Percentiles rank a stretch among this genome's conserved stretches.
Evolutionary conservation across 352 stramenopile species (phyloP).

Genomic region (Thalassiosira sp.): DNA sequence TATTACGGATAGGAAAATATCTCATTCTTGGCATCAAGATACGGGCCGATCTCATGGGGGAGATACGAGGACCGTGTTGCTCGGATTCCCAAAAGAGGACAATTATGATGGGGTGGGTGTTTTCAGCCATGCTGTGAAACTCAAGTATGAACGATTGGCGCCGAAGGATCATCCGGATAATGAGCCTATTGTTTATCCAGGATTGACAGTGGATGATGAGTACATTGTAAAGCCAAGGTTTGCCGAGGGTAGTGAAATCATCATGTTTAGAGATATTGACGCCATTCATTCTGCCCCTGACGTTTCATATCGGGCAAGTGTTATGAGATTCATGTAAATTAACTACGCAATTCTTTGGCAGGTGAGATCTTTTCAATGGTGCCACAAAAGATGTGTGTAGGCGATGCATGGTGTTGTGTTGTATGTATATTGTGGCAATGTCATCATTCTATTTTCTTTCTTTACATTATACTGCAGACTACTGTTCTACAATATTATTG

Average conservation of each 20-base stretch:
- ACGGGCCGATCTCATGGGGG: slow-evolving; percentile 42
- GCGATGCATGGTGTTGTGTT: too few relatives aligned
- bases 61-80: slow-evolving; percentile 60
- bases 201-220: slow-evolving; percentile 50
- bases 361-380: too few relatives aligned
- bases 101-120: slow-evolving; percentile 66
- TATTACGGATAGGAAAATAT: slow-evolving; percentile 59
- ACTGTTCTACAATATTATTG: too few relatives aligned
- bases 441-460: too few relatives aligned
- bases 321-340: slow-evolving; percentile 81
- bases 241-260: slow-evolving; percentile 56
- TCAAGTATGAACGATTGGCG: slow-evolving; percentile 54
- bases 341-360: too few relatives aligned
- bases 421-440: too few relatives aligned
- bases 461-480: too few relatives aligned
- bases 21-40: slow-evolving; percentile 75
- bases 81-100: slow-evolving; percentile 71
- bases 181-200: slow-evolving; percentile 66
- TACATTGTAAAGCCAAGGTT: slow-evolving; percentile 67
- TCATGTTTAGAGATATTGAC: slow-evolving; percentile 73
- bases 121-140: slow-evolving; percentile 68
- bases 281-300: slow-evolving; percentile 76
- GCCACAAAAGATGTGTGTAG: too few relatives aligned
- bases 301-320: slow-evolving; percentile 65
- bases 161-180: slow-evolving; percentile 40